Base-by-base conservation (phyloP, 2,329 filamentous ascomycete genomes). In the Cladophialophora bantiana region DNA sequence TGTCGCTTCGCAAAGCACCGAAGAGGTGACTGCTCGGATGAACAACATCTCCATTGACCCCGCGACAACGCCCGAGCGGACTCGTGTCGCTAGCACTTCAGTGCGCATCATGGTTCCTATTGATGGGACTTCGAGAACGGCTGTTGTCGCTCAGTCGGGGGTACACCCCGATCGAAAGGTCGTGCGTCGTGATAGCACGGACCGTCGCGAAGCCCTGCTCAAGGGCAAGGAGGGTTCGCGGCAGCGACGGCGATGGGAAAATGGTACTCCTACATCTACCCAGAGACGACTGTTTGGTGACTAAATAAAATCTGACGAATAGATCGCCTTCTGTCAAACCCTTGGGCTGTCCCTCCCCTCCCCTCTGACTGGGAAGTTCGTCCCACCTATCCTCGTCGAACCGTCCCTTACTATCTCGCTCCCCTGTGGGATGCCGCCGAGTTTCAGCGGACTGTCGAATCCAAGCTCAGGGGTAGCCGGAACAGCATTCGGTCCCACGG, bases 161-260 rank as follows among this genome's bases (percentile, higher is more conserved):
- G 73, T 79, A 83, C 74, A 73, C 82, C 77, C 70, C 80, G 82
- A 69, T 50, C 83, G 83, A 66, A 83, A 85, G 73, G 82, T 84
- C 5, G 73, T 87, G 54, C 82, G 85, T 38, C 84, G 87, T 59
- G 88, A 90, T 73, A 89, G 86, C 72, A 73, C 87, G 74, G 88
- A 87, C 74, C 80, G 86, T 59, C 88, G 94, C 18, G 93, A 97
- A 71, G 87, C 89, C 2, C 76, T 96, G 60, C 83, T 95, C 36
- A 96, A 93, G 81, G 94, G 94, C 64, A 96, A 96, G 73, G 93
- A 97, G 78, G 94, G 94, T 38, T 94, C 88, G 73, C 87, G 94
- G 40, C 89, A 94, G 74, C 85, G 94, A 58, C 89, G 94, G 73
- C 86, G 94, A 64, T 98, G 94, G 93, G 95, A 99, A 83, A 99